A percentile compares a stretch with the other conserved stretches of the same genome.
Evolutionary conservation across 208 protist genomes (phyloP).

Genomic region (Angomonas desouzai): DNA sequence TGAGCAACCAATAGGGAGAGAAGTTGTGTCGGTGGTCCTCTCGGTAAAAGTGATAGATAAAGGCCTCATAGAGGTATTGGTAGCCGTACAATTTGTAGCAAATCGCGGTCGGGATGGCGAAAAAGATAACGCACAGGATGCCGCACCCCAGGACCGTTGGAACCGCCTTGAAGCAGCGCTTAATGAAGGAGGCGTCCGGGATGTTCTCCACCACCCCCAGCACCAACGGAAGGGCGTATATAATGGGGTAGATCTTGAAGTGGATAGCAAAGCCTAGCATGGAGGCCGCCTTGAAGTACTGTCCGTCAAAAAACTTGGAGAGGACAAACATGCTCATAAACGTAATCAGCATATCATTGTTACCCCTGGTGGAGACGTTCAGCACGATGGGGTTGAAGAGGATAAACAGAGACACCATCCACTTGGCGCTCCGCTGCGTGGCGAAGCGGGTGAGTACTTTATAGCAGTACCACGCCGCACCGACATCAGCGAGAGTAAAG

Average conservation of each 20-base stretch:
- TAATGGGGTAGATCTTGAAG: constrained; percentile 93
- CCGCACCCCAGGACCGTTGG: constrained; percentile 34
- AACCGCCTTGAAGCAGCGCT: constrained; percentile 3
- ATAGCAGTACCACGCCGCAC: constrained; percentile 68
- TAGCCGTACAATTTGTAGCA: constrained; percentile 70
- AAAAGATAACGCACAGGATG: constrained; percentile 37
- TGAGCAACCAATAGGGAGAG: constrained; percentile 88
- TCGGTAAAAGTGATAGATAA: constrained; percentile 77
- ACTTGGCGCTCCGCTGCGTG: constrained; percentile 53
- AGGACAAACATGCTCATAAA: constrained; percentile 83
- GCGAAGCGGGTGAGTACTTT: constrained; percentile 53
- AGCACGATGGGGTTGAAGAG: constrained; percentile 91
- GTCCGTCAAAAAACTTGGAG: constrained; percentile 43
- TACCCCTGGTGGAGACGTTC: constrained; percentile 92
- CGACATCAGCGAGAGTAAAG: constrained; percentile 80
- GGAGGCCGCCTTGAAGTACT: constrained; percentile 47
- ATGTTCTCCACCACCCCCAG: constrained; percentile 55
- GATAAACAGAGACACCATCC: constrained; percentile 74
- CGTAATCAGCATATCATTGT: constrained; percentile 91
- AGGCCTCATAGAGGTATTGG: constrained; percentile 72
- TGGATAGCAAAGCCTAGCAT: constrained; percentile 84
- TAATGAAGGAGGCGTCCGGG: neutral
- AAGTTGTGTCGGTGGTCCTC: constrained; percentile 93
- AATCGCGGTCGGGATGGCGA: constrained; percentile 42
- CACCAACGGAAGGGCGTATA: constrained; percentile 82